Evolutionary conservation across 371 early-diverging fungal species (phyloP).

Genomic region (Basidiobolus heterosporus): DNA sequence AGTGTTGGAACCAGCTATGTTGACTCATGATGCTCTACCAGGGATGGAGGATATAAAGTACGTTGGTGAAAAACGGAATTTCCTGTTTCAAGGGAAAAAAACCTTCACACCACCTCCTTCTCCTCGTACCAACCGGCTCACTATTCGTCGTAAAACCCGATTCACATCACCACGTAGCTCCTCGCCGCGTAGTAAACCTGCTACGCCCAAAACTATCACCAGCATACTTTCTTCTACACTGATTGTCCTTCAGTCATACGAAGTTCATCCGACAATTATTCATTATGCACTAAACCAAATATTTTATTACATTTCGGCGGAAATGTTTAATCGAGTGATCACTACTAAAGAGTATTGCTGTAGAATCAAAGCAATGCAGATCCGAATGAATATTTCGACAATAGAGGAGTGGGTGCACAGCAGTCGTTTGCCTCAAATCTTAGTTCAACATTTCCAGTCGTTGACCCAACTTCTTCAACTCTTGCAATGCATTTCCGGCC

Average conservation of each 20-base stretch:
- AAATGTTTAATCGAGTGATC: constrained; percentile 70
- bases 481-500: constrained; percentile 57
- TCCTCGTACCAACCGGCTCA: constrained; percentile 4
- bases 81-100: constrained; percentile 5
- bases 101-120: constrained; percentile 3
- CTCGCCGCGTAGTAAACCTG: background rate
- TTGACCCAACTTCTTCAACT: constrained; percentile 67
- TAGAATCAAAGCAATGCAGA: constrained; percentile 65
- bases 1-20: constrained; percentile 40
- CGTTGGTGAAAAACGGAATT: constrained; percentile 34
- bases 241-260: constrained; percentile 32
- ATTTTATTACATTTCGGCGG: constrained; percentile 51
- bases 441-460: constrained; percentile 31
- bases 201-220: constrained; percentile 43
- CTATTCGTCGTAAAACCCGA: constrained; percentile 4
- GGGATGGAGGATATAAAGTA: constrained; percentile 47
- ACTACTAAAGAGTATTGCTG: constrained; percentile 49
- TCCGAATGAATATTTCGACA: constrained; percentile 62
- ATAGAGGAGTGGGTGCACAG: constrained; percentile 72
- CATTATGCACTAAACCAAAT: constrained; percentile 53
- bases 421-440: constrained; percentile 23
- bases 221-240: constrained; percentile 38
- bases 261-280: constrained; percentile 51
- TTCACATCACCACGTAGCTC: constrained; percentile 8
- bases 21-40: constrained; percentile 53